phyloP scores from a whole-genome alignment of 495 filamentous ascomycete genomes.

The Lophiostoma macrostomum region DNA sequence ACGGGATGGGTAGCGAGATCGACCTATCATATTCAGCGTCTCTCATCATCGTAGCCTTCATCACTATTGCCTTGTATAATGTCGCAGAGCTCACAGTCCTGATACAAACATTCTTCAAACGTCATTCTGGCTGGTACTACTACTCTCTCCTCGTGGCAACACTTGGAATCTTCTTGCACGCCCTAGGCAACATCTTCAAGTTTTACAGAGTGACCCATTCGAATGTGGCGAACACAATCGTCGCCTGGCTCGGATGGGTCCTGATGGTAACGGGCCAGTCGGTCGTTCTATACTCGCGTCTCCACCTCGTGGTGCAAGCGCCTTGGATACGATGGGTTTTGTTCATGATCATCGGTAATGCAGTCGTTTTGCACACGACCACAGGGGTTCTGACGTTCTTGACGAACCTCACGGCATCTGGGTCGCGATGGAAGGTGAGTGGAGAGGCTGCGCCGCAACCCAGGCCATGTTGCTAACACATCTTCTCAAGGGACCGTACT shows the following conservation, averaged over 20 bases:
- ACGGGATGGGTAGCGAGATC: too few relatives aligned
- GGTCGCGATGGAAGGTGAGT: too few relatives aligned
- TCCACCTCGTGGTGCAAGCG: slow-evolving; percentile 19
- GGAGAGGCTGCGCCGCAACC: too few relatives aligned
- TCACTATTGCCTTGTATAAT: slow-evolving; percentile 22
- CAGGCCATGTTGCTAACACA: not conserved
- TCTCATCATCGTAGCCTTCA: slow-evolving; percentile 10
- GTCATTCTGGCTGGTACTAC: slow-evolving; percentile 10
- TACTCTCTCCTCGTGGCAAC: slow-evolving; percentile 10
- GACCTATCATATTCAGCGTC: too few relatives aligned
- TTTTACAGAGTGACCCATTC: slow-evolving; percentile 9
- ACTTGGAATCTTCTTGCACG: slow-evolving; percentile 4
- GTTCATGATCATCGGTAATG: slow-evolving; percentile 22
- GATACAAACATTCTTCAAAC: slow-evolving; percentile 16
- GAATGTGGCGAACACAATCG: not conserved
- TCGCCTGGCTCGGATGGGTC: slow-evolving; percentile 1
- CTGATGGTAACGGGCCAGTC: slow-evolving; percentile 16
- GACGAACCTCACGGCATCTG: slow-evolving; percentile 1
- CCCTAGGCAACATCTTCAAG: slow-evolving; percentile 11
- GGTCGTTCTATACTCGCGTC: slow-evolving; percentile 22
- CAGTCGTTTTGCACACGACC: not conserved
- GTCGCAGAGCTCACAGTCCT: slow-evolving; percentile 18
- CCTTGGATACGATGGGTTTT: slow-evolving; percentile 7
- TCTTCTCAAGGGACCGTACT: slow-evolving; percentile 2
- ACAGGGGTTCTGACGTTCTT: slow-evolving; percentile 1